phyloP scores from a whole-genome alignment of 345 rosid genomes.

The Adansonia digitata region DNA sequence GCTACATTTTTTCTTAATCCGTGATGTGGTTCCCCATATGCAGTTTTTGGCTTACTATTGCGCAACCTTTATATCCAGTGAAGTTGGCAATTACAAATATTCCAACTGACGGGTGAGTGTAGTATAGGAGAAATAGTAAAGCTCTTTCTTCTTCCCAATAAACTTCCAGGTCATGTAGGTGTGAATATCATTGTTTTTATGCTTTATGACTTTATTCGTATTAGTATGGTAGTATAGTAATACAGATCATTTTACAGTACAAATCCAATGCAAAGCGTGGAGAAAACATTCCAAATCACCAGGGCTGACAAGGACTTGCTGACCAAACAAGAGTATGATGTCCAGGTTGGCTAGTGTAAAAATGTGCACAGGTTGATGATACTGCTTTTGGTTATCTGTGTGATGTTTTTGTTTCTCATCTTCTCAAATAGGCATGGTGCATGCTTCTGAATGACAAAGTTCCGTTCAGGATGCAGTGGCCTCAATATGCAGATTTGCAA shows the following conservation, averaged over 20 bases:
- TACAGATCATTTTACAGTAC: conserved; percentile 47
- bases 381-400: background rate
- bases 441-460: conserved; percentile 98
- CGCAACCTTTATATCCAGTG: conserved; percentile 65
- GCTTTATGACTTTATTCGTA: background rate
- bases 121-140: background rate
- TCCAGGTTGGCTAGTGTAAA: conserved; percentile 55
- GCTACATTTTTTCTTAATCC: background rate
- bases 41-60: conserved; percentile 75
- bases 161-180: background rate
- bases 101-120: conserved; percentile 76
- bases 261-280: conserved; percentile 63
- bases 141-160: background rate
- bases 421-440: conserved; percentile 78
- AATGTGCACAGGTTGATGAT: background rate
- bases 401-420: conserved; percentile 16
- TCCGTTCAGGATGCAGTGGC: conserved; percentile 97
- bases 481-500: conserved; percentile 83
- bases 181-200: background rate
- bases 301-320: conserved; percentile 72
- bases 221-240: conserved; percentile 17
- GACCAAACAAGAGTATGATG: conserved; percentile 63
- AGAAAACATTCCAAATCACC: conserved; percentile 65
- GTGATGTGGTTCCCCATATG: conserved; percentile 15
- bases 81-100: conserved; percentile 48